Base-by-base conservation (phyloP, 176 grass and related monocot genomes). In the Puccinellia tenuiflora region DNA sequence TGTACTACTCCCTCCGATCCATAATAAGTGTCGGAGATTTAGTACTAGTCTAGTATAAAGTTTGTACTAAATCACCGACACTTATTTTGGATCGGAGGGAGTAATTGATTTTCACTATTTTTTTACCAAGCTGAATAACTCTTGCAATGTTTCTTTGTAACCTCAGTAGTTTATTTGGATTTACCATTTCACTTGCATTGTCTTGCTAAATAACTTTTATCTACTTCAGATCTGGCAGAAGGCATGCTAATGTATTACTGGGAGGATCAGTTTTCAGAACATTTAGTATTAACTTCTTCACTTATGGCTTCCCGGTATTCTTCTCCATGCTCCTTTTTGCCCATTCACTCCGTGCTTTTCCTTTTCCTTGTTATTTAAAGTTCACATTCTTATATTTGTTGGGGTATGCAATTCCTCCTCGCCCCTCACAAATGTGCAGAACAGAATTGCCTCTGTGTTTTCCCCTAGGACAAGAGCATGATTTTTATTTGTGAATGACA, bases 251-350 rank as follows among this genome's bases (percentile, higher is more conserved):
- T 76, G 83, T 98, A 68, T 81, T 98, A 54, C 68, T 98, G 38
- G 76, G 85, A 78, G 90, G 88, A 84, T 90, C 86, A 62, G 78
- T 91, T 89, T 95, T 95, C 75, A 83, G 88, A 69, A 93, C 87
- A 77, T 95, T 98, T 80, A 86, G 92, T 68, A 94, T 98, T 68
- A 98, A 98, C 75, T 98, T 98, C 87, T 98, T 98, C 82, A 98
- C 88, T 85, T 95, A 98, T 64, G 95, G 95, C 29, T 98, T 98
- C 79, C 95, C 95, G 86, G 95, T 98, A 98, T 60, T 76, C 53
- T 68, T 84, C 35, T 75, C 78, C 26, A 69, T 85, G 7, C 22
- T 48, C 63, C 86, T 42, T 75, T 59, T 46, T 35, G 42, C 42
- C 22, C 42, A 29, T 29, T 73, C 40, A 30, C 6, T 85, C 30